Percentiles rank a stretch among this genome's conserved stretches.
These are phyloP conservation scores for Somion occarium DNA, from an alignment of 1,284 basidiomycete species.

Conservation along the genomic window DNA sequence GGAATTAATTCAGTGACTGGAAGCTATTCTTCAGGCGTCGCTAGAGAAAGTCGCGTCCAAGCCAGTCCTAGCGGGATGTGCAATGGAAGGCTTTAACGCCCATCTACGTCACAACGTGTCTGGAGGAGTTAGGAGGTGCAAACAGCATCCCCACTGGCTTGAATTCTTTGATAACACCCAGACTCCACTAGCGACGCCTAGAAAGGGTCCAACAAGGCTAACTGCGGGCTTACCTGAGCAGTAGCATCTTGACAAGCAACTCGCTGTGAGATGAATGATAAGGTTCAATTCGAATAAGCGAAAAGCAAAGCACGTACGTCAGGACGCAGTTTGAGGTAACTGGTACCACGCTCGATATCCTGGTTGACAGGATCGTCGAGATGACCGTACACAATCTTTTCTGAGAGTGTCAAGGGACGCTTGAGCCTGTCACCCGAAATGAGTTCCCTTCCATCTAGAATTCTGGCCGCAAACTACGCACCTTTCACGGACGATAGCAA, in stretches of 20 bases:
- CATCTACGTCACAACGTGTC: background rate
- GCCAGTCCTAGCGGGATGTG: background rate
- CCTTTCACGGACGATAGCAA: conserved; percentile 79
- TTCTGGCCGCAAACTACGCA: conserved; percentile 33
- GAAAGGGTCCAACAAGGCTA: too few species aligned
- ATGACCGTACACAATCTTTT: conserved; percentile 99
- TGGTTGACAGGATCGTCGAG: conserved; percentile 90
- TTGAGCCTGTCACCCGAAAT: conserved; percentile 57
- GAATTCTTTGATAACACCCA: too few species aligned
- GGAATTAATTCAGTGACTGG: background rate
- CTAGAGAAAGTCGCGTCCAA: background rate
- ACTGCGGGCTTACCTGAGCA: conserved; percentile 59
- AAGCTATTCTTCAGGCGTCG: background rate
- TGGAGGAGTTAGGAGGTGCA: too few species aligned
- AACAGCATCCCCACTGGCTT: background rate
- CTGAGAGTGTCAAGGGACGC: conserved; percentile 92
- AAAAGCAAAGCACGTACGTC: conserved; percentile 59
- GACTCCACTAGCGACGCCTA: too few species aligned
- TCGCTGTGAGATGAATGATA: conserved; percentile 50
- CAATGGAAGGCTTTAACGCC: background rate
- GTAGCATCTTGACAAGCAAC: conserved; percentile 99
- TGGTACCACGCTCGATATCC: conserved; percentile 83
- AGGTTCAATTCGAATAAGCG: conserved; percentile 5
- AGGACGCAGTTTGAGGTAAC: conserved; percentile 94
- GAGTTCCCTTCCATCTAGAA: conserved; percentile 6